Conservation (phyloP, 257 asterid species). For the Jaltomata sinuosa region DNA sequence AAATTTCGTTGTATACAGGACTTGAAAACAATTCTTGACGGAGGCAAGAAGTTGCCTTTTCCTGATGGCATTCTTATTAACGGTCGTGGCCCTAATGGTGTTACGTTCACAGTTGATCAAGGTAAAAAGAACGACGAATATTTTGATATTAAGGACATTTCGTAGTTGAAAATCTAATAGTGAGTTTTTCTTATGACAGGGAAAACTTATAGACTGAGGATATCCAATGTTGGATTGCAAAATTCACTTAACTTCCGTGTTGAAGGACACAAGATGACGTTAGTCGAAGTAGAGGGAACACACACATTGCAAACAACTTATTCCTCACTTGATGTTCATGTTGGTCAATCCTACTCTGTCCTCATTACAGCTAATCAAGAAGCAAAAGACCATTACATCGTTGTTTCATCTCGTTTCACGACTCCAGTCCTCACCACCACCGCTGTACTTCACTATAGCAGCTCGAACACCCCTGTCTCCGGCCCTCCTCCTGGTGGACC, state of each 20-base stretch:
- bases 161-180: background rate
- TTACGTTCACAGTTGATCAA: conserved; percentile 48
- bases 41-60: conserved; percentile 66
- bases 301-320: conserved; percentile 76
- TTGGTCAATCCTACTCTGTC: conserved; percentile 83
- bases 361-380: conserved; percentile 77
- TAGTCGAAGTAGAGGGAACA: conserved; percentile 95
- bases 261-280: conserved; percentile 75
- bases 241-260: conserved; percentile 72
- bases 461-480: conserved; percentile 46
- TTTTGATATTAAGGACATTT: background rate
- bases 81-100: conserved; percentile 65
- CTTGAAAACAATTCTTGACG: conserved; percentile 54
- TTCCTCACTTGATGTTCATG: conserved; percentile 79
- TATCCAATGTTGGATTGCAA: conserved; percentile 83
- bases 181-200: conserved; percentile 22
- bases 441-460: conserved; percentile 58
- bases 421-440: conserved; percentile 47
- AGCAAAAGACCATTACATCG: conserved; percentile 62
- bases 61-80: conserved; percentile 86
- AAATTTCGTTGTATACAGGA: conserved; percentile 13
- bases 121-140: background rate
- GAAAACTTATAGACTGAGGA: conserved; percentile 66
- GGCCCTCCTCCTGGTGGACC: conserved; percentile 92
- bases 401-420: conserved; percentile 71